Conservation (phyloP, 352 stramenopile genomes). For the Phytophthora ramorum region DNA sequence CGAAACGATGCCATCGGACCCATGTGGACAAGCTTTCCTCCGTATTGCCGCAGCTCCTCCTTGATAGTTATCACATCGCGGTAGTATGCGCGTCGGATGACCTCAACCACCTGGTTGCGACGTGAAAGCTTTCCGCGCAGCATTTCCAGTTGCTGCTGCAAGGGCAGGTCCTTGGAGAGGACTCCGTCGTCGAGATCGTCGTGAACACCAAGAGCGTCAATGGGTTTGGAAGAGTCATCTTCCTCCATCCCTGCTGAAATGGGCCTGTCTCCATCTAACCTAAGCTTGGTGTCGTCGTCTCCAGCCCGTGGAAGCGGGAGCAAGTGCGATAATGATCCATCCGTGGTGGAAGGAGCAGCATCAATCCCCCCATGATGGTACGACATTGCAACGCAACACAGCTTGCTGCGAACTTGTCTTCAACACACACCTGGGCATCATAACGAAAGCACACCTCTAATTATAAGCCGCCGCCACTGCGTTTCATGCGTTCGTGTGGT, state of each 20-base stretch:
- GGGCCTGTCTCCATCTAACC: neutral
- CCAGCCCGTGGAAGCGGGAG: conserved; percentile 14
- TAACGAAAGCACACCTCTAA: conserved; percentile 22
- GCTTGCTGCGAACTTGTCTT: neutral
- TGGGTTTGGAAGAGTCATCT: conserved; percentile 8
- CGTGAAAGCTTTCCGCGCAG: conserved; percentile 69
- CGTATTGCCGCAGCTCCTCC: conserved; percentile 67
- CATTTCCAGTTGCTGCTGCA: conserved; percentile 68
- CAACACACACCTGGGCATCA: conserved; percentile 4
- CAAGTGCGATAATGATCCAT: conserved; percentile 14
- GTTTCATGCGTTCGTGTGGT: neutral
- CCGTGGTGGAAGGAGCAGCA: neutral
- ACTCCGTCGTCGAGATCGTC: conserved; percentile 43
- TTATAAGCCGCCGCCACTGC: conserved; percentile 17
- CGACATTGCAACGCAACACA: conserved; percentile 14
- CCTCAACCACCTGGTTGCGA: conserved; percentile 77
- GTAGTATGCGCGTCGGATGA: conserved; percentile 82
- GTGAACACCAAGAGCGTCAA: conserved; percentile 16
- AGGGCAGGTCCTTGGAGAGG: conserved; percentile 39
- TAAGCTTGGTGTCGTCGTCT: conserved; percentile 16
- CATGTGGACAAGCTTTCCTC: conserved; percentile 22
- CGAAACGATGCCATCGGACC: conserved; percentile 6
- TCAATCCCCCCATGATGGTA: conserved; percentile 10
- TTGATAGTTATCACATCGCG: conserved; percentile 87
- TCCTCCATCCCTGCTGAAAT: conserved; percentile 15